Evolutionary conservation across 768 basidiomycete species (phyloP), one percentile per base, ranked within the genome.

Genomic region (Tulasnella sp.): DNA sequence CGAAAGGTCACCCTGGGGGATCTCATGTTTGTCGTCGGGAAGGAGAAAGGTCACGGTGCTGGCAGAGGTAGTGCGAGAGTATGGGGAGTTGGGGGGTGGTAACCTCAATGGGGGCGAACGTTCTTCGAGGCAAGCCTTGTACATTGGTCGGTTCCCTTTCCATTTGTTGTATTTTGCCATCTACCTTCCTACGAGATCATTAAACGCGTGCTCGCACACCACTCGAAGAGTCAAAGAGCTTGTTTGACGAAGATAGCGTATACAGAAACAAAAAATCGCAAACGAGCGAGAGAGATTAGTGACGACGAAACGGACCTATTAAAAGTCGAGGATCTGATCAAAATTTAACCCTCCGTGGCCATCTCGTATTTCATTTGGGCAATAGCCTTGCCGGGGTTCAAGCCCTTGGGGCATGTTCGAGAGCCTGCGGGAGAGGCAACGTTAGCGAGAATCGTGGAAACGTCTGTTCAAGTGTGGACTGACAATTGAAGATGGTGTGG

Each of bases 401-500:
- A 88, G 74, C 96, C 95, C 88, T 97, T 97, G 75, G 96, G 95
- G 85, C 96, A 98, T n/a, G 96, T 97, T 76, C 93, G 91, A 71
- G 96, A 89, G 83, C 94, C 92, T 91, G 78, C 17, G 77, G 17
- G 54, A 52, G 8, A 49, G 67, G 67, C 78, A 19, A 37, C 79
- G 71, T 39, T 14, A 39, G 37, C 38, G 19, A 39, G 9, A 19
- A 0, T 37, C 29, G n/a, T 75, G 25, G 11, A 3, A 52, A 52
- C 5, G n/a, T 36, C 4, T 12, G 14, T 64, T 39, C 37, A 15
- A 38, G 64, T 0, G 3, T 42, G 5, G 40, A 67, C 87, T 37
- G 76, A 92, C 94, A 94, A 85, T 97, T 97, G 87, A 98, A 97
- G 85, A 97, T 98, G 70, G 97, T 98, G 85, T 98, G 97, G 86